Conservation (phyloP, 176 grass and related monocot species). For the Ensete glaucum region DNA sequence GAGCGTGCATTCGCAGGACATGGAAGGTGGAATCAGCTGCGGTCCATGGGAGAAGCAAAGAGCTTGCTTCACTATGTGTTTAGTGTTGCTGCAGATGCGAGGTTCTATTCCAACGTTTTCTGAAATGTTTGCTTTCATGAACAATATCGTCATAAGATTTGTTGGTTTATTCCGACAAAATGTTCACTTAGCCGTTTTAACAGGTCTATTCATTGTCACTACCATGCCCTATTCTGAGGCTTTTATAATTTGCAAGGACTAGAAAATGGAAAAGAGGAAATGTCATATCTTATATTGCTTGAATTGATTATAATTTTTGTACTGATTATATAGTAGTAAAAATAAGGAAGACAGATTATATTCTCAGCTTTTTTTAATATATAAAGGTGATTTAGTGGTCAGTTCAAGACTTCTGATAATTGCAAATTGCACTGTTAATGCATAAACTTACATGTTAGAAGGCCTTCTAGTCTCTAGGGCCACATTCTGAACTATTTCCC, state of each 20-base stretch:
- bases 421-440: background rate
- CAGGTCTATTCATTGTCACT: background rate
- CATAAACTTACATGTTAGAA: background rate
- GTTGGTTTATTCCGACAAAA: background rate
- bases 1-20: slow-evolving; percentile 83
- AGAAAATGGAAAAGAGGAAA: background rate
- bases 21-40: slow-evolving; percentile 79
- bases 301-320: too few species aligned
- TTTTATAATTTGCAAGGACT: background rate
- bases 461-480: background rate
- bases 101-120: slow-evolving; percentile 20
- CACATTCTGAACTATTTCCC: background rate
- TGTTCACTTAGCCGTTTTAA: background rate
- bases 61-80: slow-evolving; percentile 85
- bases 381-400: background rate
- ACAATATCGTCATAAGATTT: background rate
- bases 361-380: background rate
- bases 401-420: background rate
- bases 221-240: background rate
- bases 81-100: slow-evolving; percentile 74
- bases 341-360: background rate
- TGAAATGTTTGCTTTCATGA: background rate
- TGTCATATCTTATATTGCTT: background rate
- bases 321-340: background rate
- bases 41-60: slow-evolving; percentile 87